Percentiles rank a stretch among this genome's conserved stretches.
Conservation (phyloP, 768 basidiomycete genomes). For the Leccinum sublutescens region DNA sequence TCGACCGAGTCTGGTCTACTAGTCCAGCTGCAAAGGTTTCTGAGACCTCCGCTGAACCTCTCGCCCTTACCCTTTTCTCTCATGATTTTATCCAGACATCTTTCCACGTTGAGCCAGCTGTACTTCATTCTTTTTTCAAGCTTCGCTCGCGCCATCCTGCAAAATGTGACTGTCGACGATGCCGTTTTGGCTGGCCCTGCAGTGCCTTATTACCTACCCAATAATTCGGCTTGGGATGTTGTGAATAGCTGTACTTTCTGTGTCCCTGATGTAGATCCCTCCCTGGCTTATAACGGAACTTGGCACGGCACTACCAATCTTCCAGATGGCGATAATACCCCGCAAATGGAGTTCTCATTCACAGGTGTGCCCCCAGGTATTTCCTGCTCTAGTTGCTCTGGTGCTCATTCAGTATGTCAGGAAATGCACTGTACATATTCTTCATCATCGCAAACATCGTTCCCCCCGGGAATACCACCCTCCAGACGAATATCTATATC, state of each 20-base stretch:
- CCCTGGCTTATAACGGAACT: slow-evolving; percentile 10
- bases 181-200: slow-evolving; percentile 6
- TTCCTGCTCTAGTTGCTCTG: neutral
- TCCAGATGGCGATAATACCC: neutral
- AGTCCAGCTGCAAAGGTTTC: neutral
- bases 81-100: neutral
- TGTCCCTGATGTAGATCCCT: neutral
- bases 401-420: neutral
- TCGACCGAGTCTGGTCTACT: neutral
- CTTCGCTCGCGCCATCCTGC: slow-evolving; percentile 4
- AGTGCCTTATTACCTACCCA: slow-evolving; percentile 10
- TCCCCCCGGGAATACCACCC: neutral
- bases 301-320: slow-evolving; percentile 16
- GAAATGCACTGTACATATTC: slow-evolving; percentile 16
- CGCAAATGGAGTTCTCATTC: slow-evolving; percentile 5
- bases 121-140: neutral
- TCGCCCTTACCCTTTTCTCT: neutral
- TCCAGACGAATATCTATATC: slow-evolving; percentile 4
- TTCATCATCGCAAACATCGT: slow-evolving; percentile 15
- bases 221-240: neutral
- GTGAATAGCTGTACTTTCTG: slow-evolving; percentile 5
- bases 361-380: slow-evolving; percentile 1
- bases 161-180: slow-evolving; percentile 19
- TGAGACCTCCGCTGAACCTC: neutral
- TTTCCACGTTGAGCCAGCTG: neutral